Base-by-base conservation (phyloP, 78 protist genomes). In the Cavenderia fasciculata region DNA sequence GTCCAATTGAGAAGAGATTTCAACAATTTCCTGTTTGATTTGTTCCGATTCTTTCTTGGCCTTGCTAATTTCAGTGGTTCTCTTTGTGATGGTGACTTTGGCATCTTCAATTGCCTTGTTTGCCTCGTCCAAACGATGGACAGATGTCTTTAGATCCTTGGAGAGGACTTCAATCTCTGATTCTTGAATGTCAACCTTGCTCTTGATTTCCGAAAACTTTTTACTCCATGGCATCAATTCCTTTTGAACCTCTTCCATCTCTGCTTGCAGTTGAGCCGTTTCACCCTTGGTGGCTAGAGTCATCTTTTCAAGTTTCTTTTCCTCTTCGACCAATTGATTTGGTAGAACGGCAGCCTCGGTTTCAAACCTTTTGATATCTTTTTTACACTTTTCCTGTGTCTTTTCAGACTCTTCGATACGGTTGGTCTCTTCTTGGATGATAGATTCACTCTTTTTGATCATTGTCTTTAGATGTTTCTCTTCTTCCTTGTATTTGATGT, bases 181-280 rank as follows among this genome's bases (percentile, higher is more conserved):
- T 21, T 59, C 40, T n/a, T 78, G 74, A 18, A 94, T 43, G 74
- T 84, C 82, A 4, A 73, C 66, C 0, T 44, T 63, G 1, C 90
- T 16, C 27, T 86, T 29, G 27, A 71, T 31, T 23, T 89, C 94
- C 25, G 23, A 36, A 31, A 27, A 41, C 59, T 92, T 43, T 33
- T 79, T 73, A 3, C 43, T 27, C 51, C 14, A 73, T 21, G 98
- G 98, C 47, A 74, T 44, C 38, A 95, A 54, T 74, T 92, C 92
- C 66, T 75, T 38, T 86, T 94, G 97, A 59, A 57, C 59, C 14
- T 51, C 88, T 34, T 96, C 98, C 76, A 97, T 73, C 62, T 95
- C 65, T 14, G 0, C 82, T 70, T 95, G 95, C 27, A 92, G 49
- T 19, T 59, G 75, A 3, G 71, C 25, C 18, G 94, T 75, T 63